Percentiles rank a stretch among this genome's conserved stretches.
These are phyloP conservation scores for Cryptosporidium tyzzeri DNA, from an alignment of 169 alveolate genomes.

Conservation along the genomic window DNA sequence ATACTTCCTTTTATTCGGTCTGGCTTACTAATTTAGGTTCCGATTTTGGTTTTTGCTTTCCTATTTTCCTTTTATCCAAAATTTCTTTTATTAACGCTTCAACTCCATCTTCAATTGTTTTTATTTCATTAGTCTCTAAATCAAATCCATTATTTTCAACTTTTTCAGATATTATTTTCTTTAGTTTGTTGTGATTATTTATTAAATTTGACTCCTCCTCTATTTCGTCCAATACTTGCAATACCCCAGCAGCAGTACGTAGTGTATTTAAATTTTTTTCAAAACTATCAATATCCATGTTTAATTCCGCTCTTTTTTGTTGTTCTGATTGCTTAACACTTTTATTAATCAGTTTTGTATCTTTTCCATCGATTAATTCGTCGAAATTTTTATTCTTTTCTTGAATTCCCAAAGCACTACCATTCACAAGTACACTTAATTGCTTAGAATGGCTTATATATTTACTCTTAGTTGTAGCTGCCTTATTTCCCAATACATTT, in stretches of 20 bases:
- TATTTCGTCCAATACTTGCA: slow-evolving; percentile 8
- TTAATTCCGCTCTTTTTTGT: background rate
- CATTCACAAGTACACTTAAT: background rate
- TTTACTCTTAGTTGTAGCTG: background rate
- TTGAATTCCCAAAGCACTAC: background rate
- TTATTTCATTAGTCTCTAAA: slow-evolving; percentile 25
- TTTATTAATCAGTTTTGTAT: background rate
- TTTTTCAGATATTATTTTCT: background rate
- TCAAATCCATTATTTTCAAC: slow-evolving; percentile 18
- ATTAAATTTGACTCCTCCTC: slow-evolving; percentile 31
- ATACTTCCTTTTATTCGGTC: background rate
- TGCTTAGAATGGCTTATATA: background rate
- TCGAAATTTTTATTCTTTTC: background rate
- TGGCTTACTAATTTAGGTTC: background rate
- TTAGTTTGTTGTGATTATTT: slow-evolving; percentile 32
- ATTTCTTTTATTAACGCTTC: slow-evolving; percentile 54
- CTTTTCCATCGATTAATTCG: background rate
- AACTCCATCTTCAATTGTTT: slow-evolving; percentile 29
- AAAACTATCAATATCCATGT: background rate
- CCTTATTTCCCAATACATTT: background rate
- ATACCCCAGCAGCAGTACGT: slow-evolving; percentile 67
- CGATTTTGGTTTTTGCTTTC: background rate
- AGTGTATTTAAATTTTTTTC: slow-evolving; percentile 9
- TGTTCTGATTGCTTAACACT: background rate
- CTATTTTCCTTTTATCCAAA: slow-evolving; percentile 39